These are phyloP conservation scores for Urochloa ruziziensis DNA, from an alignment of 176 grass and related monocot genomes.

Conservation along the genomic window DNA sequence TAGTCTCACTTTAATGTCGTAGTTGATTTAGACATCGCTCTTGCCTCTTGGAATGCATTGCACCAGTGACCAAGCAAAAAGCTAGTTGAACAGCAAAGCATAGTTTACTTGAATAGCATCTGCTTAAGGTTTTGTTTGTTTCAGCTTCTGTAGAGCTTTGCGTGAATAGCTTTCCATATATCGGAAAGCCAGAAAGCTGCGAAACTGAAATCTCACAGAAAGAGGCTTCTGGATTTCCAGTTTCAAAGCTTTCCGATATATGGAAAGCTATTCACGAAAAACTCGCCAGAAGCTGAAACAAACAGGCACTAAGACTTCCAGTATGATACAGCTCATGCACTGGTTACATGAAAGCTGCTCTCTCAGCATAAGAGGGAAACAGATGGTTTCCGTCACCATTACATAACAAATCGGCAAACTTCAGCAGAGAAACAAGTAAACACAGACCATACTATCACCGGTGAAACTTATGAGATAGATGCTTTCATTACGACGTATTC, in stretches of 20 bases:
- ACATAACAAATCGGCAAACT: neutral
- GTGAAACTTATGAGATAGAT: neutral
- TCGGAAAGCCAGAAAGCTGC: too few relatives aligned
- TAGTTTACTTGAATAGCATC: neutral
- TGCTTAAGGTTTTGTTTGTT: neutral
- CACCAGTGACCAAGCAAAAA: neutral
- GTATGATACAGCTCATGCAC: neutral
- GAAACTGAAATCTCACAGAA: too few relatives aligned
- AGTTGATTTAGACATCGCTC: neutral
- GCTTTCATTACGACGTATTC: neutral
- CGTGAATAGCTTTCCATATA: too few relatives aligned
- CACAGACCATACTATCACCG: neutral
- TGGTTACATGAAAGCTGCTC: neutral
- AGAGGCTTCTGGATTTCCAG: too few relatives aligned
- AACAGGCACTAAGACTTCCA: too few relatives aligned
- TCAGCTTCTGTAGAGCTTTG: too few relatives aligned
- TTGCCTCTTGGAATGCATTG: neutral
- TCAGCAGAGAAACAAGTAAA: neutral
- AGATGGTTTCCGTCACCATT: neutral
- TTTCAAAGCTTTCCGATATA: too few relatives aligned
- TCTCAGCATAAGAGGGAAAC: neutral
- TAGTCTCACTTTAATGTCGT: neutral
- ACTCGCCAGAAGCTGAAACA: too few relatives aligned
- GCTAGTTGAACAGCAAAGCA: neutral
- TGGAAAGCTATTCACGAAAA: too few relatives aligned